Base-by-base conservation (phyloP, 192 early-diverging fungal species). In the Lunasporangiospora selenospora region DNA sequence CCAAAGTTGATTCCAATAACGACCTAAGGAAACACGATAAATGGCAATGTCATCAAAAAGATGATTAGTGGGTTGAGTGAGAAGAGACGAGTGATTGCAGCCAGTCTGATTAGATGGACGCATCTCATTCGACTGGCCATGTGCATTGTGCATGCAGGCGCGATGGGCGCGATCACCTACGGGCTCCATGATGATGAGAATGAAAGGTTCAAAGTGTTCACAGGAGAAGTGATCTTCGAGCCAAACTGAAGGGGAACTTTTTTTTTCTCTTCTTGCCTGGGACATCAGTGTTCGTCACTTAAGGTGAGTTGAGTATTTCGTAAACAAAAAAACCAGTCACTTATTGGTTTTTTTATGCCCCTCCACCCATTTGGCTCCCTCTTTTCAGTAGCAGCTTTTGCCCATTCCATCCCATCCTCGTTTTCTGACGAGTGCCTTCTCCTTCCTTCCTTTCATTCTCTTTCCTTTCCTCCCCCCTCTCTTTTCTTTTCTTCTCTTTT, bases 1-100 rank as follows among this genome's bases (percentile, higher is more conserved):
- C 94, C 94, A 83, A 94, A 89, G 79, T 87, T 88, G 53, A 95
- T 86, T 67, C 92, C 94, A 76, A 93, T 90, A 44, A 81, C 71
- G 58, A 73, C 69, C 69, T 73, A 73, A 12, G 18, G 5, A n/a
- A n/a, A n/a, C n/a, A 42, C 13, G 6, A 36, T 18, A 10, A 36
- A 32, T 31, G 41, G 3, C 13, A 26, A 15, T 13, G 41, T 6
- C 11, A 2, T 29, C n/a, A 27, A 18, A 32, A 6, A 33, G 39
- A 19, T 42, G 23, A 39, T 23, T 32, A 27, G 18, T 31, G 47
- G 24, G 15, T 38, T 38, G 41, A 11, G 5, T 6, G 4, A 21
- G 52, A 19, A 19, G 27, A 1, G 8, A 21, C 7, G 6, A 34
- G 23, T 27, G 23, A 38, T 7, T 7, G 9, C 7, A 27, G 21